These are phyloP conservation scores for Chalciporus sp. DNA, from an alignment of 1,284 basidiomycete genomes.

Conservation along the genomic window DNA sequence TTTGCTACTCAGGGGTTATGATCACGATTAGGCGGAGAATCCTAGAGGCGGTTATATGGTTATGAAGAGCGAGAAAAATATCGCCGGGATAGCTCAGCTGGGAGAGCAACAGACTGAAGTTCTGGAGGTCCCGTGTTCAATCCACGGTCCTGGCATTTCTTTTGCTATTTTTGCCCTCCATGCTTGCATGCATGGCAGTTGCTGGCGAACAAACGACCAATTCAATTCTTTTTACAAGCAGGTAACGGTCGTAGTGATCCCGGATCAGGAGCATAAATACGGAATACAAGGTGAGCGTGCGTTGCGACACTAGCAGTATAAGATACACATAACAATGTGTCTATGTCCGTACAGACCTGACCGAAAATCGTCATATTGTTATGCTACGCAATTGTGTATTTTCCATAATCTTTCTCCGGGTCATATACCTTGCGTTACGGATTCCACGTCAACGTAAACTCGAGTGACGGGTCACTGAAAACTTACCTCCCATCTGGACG, in stretches of 20 bases:
- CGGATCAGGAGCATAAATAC: no score
- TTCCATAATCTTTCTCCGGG: conserved; percentile 88
- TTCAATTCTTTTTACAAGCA: no score
- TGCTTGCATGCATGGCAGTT: no score
- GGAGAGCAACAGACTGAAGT: conserved; percentile 81
- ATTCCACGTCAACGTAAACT: conserved; percentile 1
- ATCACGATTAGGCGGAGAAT: no score
- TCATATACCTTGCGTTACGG: conserved; percentile 70
- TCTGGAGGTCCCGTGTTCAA: conserved; percentile 72
- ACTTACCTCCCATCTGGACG: conserved; percentile 88
- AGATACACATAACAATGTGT: no score
- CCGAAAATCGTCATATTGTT: background rate
- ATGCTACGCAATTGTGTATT: conserved; percentile 75
- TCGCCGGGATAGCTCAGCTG: conserved; percentile 70
- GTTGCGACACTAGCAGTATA: no score
- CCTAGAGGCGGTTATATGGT: conserved; percentile 12
- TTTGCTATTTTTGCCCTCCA: conserved; percentile 10
- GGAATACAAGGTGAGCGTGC: no score
- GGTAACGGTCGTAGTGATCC: no score
- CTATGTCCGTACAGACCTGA: no score
- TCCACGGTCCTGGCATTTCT: conserved; percentile 55
- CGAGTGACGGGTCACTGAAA: conserved; percentile 3
- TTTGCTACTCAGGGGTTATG: no score
- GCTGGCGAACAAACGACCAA: no score
- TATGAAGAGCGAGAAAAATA: conserved; percentile 39